phyloP scores from a whole-genome alignment of 1,284 basidiomycete species.

The Marasmius fiardii region DNA sequence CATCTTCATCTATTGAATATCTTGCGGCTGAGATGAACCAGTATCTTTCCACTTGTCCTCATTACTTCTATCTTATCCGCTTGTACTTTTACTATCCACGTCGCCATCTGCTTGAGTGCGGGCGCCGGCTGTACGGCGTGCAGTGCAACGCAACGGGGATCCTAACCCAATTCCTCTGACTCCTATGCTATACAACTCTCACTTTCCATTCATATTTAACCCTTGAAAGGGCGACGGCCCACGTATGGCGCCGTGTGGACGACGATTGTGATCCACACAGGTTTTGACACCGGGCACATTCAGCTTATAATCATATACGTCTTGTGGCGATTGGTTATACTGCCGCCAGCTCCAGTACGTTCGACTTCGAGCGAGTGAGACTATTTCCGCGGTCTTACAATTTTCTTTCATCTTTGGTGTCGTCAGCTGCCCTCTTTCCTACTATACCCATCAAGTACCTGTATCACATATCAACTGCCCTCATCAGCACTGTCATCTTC shows the following conservation, averaged over 20 bases:
- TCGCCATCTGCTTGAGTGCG: background rate
- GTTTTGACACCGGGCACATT: constrained; percentile 69
- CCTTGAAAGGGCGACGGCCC: constrained; percentile 68
- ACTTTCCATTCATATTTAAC: constrained; percentile 79
- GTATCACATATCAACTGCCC: too few species aligned
- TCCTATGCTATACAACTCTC: constrained; percentile 68
- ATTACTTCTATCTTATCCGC: background rate
- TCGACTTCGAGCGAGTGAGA: too few species aligned
- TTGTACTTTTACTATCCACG: background rate
- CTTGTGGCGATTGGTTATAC: too few species aligned
- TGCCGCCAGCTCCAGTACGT: too few species aligned
- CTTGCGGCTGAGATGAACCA: background rate
- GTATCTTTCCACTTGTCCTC: constrained; percentile 3
- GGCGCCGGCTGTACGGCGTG: background rate
- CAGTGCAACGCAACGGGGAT: constrained; percentile 35
- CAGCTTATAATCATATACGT: too few species aligned
- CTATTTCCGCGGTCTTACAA: too few species aligned
- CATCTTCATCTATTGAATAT: background rate
- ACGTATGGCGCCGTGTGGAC: constrained; percentile 66
- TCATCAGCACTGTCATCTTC: too few species aligned
- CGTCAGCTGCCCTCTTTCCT: too few species aligned
- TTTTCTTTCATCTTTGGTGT: too few species aligned
- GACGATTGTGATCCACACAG: constrained; percentile 61
- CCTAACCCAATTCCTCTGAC: constrained; percentile 70
- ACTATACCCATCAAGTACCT: too few species aligned